Evolutionary conservation across 2,329 filamentous ascomycete genomes (phyloP), one percentile per base, ranked within the genome.

Genomic region (Exophiala oligosperma): DNA sequence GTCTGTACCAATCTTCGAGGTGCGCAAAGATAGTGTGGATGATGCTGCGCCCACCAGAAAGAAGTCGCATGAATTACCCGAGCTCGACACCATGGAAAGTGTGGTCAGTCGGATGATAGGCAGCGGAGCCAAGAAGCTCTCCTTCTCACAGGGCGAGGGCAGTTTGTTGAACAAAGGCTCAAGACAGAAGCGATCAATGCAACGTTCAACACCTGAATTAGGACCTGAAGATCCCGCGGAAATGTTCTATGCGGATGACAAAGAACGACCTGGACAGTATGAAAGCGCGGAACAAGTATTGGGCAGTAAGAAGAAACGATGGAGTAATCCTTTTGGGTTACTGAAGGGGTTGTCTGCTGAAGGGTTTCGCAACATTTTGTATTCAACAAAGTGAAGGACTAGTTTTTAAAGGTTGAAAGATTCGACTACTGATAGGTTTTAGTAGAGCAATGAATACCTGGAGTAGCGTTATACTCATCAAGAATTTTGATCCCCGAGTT

Each of bases 321-420:
- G 66, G 64, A 67, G 66, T 49, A 67, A 66, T 52, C 66, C 66
- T 35, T 56, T 67, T 35, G 64, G 64, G n/a, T 64, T 62, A 54
- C 54, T 67, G 52, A 66, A 60, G 47, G 63, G 58, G 7, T 52
- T 66, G 23, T 63, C 64, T n/a, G 60, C 60, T 12, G 66, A 68
- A 46, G 66, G 66, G 9, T 54, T 67, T 49, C 63, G 66, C 53
- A 52, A 64, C 48, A 60, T 66, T 54, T 53, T 67, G 54, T 65
- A 65, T 58, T 66, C 64, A n/a, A 61, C 54, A 43, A 66, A 60
- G 52, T 66, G 63, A 52, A n/a, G 6, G 32, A 35, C 11, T 21
- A 28, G 46, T 14, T 9, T 38, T 21, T 7, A 54, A 28, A 14
- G 41, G 40, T 28, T 28, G 46, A 32, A 17, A n/a, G 46, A 14